Base-by-base conservation (phyloP, 2,329 filamentous ascomycete genomes). In the Ceratocystis destructans region DNA sequence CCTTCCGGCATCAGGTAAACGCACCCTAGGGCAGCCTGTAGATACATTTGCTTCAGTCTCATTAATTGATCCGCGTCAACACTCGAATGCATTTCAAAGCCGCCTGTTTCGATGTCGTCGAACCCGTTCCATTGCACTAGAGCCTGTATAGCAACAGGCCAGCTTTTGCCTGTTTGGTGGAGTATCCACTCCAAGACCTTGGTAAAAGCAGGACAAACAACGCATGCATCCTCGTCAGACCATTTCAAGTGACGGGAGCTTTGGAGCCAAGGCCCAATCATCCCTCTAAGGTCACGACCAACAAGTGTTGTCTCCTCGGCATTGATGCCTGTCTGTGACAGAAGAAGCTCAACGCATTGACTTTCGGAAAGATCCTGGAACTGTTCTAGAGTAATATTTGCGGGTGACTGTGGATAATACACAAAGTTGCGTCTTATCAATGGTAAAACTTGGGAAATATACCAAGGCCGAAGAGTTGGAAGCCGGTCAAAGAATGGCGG, bases 61-160 rank as follows among this genome's bases (percentile, higher is more conserved):
- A 79, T 76, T 70, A 84, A 82, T 59, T 83, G 79, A 2, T 82
- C 78, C 61, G 88, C 84, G 61, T 82, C 80, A 62, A 90, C 73
- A 76, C 83, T 83, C 61, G 79, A 74, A 1, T 77, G 77, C 28
- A 20, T 25, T 6, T 80, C 79, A 70, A 80, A 83, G 12, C 81
- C 82, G 2, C 85, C 87, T 3, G 90, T 73, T 70, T 91, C 86
- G 61, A 87, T 79, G 71, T 92, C 88, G 5, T 78, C 77, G 0
- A 88, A 87, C 0, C 88, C 89, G 70, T 87, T 83, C 88, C 88
- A 93, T 69, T 88, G 82, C 68, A 85, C 81, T 44, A 91, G 77
- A 6, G 82, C 84, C 62, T 79, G 79, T 41, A 85, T 78, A n/a
- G 83, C 82, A n/a, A 85, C 77, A 31, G 74, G 76, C 80, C 89